Conservation (phyloP, 805 yeast genomes). For the Metschnikowia colocasiae region DNA sequence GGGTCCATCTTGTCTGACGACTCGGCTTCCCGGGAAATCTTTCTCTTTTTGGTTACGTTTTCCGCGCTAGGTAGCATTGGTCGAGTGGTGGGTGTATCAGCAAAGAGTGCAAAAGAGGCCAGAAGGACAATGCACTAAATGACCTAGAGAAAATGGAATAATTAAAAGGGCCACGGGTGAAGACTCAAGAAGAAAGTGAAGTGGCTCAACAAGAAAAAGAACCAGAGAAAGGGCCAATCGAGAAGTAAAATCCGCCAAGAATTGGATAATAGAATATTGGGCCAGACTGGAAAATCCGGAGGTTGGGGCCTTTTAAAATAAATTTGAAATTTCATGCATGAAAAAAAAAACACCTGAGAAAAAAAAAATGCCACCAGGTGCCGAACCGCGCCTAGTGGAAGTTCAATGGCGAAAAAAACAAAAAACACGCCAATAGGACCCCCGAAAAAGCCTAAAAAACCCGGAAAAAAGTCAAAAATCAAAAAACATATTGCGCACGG, state of each 20-base stretch:
- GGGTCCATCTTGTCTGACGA: slow-evolving; percentile 36
- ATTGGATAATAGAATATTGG: background rate
- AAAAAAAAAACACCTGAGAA: background rate
- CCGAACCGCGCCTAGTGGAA: background rate
- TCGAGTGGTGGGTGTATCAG: background rate
- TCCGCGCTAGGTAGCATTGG: background rate
- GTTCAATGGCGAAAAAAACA: background rate
- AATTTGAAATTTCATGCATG: slow-evolving; percentile 1
- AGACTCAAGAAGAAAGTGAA: background rate
- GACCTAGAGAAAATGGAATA: no score
- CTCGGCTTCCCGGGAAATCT: background rate
- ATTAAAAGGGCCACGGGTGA: no score
- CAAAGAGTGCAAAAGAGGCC: background rate
- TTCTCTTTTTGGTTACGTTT: background rate
- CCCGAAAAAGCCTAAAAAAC: background rate
- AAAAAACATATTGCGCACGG: background rate
- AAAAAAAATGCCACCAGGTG: background rate
- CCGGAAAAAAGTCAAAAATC: background rate
- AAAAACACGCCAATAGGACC: background rate
- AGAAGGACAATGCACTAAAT: no score
- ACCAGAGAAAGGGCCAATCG: background rate
- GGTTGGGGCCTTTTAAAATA: slow-evolving; percentile 1
- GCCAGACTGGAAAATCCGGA: background rate
- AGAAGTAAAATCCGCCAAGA: no score
- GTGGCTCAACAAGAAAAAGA: background rate